These are phyloP conservation scores for Ceratocystis harringtonii DNA, from an alignment of 2,329 filamentous ascomycete species.

Conservation along the genomic window DNA sequence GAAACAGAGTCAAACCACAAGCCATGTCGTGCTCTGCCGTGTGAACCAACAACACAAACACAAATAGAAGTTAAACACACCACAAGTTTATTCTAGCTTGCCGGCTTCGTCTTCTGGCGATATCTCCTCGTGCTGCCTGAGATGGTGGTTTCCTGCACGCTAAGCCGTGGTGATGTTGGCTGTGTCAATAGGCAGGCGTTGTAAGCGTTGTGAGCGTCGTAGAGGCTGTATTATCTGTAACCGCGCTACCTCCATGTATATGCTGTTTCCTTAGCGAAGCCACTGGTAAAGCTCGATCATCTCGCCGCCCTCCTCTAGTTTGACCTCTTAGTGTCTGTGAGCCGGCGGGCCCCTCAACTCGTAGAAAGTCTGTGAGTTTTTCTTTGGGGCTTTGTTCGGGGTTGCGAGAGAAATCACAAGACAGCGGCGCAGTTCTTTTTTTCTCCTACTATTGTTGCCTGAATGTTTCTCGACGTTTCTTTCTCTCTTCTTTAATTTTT, in stretches of 20 bases:
- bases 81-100: not conserved
- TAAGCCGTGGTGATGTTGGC: too few species aligned
- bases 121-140: too few species aligned
- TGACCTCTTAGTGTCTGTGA: not conserved
- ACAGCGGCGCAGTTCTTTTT: constrained; percentile 2
- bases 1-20: constrained; percentile 5
- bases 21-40: not conserved
- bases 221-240: too few species aligned
- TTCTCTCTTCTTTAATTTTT: constrained; percentile 3
- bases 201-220: too few species aligned
- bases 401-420: not conserved
- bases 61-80: too few species aligned
- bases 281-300: too few species aligned
- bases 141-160: too few species aligned
- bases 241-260: too few species aligned
- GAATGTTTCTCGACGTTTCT: not conserved
- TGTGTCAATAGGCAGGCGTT: too few species aligned
- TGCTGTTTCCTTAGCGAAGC: too few species aligned
- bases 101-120: not conserved
- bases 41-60: too few species aligned
- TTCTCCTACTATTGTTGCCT: not conserved
- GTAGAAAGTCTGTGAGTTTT: not conserved
- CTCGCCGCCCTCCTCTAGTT: too few species aligned
- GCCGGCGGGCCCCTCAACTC: not conserved
- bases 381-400: not conserved